Evolutionary conservation across 2,329 filamentous ascomycete species (phyloP).

Genomic region (Botrytis cinerea): DNA sequence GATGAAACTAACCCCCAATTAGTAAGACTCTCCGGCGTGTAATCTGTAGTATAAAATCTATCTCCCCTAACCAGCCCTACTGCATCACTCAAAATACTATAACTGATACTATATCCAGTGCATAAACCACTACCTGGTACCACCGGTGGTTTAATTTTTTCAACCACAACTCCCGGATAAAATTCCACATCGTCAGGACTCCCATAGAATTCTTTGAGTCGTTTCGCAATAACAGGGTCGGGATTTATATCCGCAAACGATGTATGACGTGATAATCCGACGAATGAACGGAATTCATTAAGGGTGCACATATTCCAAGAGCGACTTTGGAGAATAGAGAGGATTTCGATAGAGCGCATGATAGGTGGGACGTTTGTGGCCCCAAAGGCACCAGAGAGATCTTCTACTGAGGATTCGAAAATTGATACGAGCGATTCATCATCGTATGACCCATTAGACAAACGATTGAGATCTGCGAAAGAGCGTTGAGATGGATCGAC

Average conservation of each 20-base stretch:
- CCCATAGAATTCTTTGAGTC: conserved; percentile 69
- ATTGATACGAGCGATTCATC: conserved; percentile 78
- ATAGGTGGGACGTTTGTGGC: conserved; percentile 51
- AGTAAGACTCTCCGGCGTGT: conserved; percentile 67
- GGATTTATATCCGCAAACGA: conserved; percentile 54
- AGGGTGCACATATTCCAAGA: conserved; percentile 45
- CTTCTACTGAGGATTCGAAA: conserved; percentile 55
- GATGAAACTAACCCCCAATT: conserved; percentile 71
- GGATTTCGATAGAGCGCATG: conserved; percentile 50
- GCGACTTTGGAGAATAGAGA: conserved; percentile 51
- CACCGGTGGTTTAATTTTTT: conserved; percentile 55
- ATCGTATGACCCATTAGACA: conserved; percentile 65
- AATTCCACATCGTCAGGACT: conserved; percentile 59
- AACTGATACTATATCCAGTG: conserved; percentile 55
- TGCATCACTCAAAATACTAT: conserved; percentile 61
- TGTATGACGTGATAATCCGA: conserved; percentile 51
- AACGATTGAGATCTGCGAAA: conserved; percentile 67
- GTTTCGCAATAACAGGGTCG: conserved; percentile 48
- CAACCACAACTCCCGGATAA: conserved; percentile 67
- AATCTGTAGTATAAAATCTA: conserved; percentile 55
- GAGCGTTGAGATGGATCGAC: conserved; percentile 68
- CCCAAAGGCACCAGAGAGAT: conserved; percentile 53
- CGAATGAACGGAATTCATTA: conserved; percentile 51
- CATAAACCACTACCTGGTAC: conserved; percentile 55
- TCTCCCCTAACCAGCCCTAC: conserved; percentile 59